These are phyloP conservation scores for Cyclostephanos tholiformis DNA, from an alignment of 108 stramenopile genomes.

Conservation along the genomic window DNA sequence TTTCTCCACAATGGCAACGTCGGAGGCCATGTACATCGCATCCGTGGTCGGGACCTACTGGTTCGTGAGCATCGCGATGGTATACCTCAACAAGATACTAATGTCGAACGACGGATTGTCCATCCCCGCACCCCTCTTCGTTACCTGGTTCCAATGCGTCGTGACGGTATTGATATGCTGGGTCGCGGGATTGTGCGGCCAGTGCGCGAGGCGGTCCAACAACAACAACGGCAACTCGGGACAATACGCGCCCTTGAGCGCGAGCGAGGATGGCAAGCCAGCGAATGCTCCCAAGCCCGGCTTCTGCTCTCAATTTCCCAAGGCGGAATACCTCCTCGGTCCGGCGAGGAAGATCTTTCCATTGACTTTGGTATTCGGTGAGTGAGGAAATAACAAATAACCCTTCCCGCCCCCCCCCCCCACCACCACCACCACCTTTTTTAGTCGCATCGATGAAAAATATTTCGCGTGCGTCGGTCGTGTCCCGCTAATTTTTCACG, in stretches of 20 bases:
- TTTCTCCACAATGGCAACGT: constrained; percentile 14
- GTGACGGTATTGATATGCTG: constrained; percentile 86
- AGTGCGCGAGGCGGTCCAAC: constrained; percentile 36
- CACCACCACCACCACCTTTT: not conserved
- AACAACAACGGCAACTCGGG: too few species aligned
- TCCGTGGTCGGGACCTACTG: constrained; percentile 70
- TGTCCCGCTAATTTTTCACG: not conserved
- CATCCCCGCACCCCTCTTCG: constrained; percentile 91
- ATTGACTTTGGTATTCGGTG: constrained; percentile 75
- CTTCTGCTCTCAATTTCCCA: constrained; percentile 88
- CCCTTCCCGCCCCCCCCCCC: not conserved
- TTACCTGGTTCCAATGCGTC: constrained; percentile 96
- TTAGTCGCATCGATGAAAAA: too few species aligned
- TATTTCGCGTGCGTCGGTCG: too few species aligned
- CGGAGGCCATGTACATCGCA: constrained; percentile 50
- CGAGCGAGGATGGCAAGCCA: constrained; percentile 6
- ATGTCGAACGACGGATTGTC: constrained; percentile 80
- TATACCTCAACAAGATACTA: constrained; percentile 93
- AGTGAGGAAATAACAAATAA: too few species aligned
- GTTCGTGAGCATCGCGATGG: constrained; percentile 83
- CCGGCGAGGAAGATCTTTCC: constrained; percentile 72
- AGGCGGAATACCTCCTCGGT: constrained; percentile 67
- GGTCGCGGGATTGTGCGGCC: constrained; percentile 70
- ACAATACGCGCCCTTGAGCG: constrained; percentile 33
- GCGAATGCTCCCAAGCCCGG: constrained; percentile 43